Conservation (phyloP, 306 rosid genomes). For the barrel medic (Medicago truncatula) region DNA sequence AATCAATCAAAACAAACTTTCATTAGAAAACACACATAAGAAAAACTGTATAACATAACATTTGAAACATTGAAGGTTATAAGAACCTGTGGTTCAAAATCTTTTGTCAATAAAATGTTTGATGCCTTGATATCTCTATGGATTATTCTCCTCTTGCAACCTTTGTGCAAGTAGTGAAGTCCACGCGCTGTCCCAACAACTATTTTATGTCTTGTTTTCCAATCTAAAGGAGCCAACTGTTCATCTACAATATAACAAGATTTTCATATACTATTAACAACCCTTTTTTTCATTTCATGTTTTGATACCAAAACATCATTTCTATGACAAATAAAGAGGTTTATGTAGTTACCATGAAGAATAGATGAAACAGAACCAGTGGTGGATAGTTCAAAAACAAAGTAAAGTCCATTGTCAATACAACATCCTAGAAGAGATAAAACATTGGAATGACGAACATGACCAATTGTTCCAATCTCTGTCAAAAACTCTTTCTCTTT, state of each 20-base stretch:
- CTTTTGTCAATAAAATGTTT: constrained; percentile 68
- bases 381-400: constrained; percentile 76
- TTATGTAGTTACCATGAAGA: constrained; percentile 73
- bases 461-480: constrained; percentile 96
- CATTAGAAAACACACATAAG: constrained; percentile 12
- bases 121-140: constrained; percentile 90
- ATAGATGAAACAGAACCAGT: constrained; percentile 85
- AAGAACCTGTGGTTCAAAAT: constrained; percentile 84
- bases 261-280: constrained; percentile 1
- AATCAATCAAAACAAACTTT: background rate
- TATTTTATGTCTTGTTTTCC: constrained; percentile 86
- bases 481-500: constrained; percentile 89
- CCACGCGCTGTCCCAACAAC: constrained; percentile 85
- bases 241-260: constrained; percentile 56
- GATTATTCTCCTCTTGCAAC: constrained; percentile 92
- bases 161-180: constrained; percentile 85
- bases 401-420: constrained; percentile 85
- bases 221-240: constrained; percentile 67
- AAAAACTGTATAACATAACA: background rate
- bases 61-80: constrained; percentile 14
- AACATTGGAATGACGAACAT: constrained; percentile 76
- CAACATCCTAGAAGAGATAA: constrained; percentile 85
- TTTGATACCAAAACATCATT: background rate
- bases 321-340: background rate
- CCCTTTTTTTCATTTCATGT: background rate